Percentiles rank a stretch among this genome's conserved stretches.
Conservation (phyloP, 1,284 basidiomycete species). For the Ceratobasidium sp. region DNA sequence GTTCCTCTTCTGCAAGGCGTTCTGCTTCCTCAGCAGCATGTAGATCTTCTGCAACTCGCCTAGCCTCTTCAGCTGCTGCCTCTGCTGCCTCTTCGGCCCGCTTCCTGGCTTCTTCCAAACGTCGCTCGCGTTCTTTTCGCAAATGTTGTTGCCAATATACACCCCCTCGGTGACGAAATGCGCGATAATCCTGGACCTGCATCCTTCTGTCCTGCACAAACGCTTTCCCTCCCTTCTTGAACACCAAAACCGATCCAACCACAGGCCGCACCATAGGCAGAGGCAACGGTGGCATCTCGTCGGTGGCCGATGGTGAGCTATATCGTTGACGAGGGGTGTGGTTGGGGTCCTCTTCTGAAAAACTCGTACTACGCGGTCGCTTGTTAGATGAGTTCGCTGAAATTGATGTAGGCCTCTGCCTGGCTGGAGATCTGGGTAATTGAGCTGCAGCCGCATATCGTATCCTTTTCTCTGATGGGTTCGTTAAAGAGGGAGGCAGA, state of each 20-base stretch:
- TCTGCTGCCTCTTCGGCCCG: conserved; percentile 4
- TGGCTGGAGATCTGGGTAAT: not conserved
- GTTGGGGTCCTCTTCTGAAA: not conserved
- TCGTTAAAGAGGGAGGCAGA: not conserved
- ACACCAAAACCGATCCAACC: conserved; percentile 24
- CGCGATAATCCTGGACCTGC: conserved; percentile 16
- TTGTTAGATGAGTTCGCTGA: not conserved
- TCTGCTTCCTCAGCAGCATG: conserved; percentile 19
- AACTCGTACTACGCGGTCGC: conserved; percentile 5
- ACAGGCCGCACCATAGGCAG: conserved; percentile 22
- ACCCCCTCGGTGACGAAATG: conserved; percentile 14
- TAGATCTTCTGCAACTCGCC: conserved; percentile 6
- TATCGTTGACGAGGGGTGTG: conserved; percentile 17
- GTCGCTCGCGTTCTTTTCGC: conserved; percentile 28
- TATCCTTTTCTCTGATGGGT: not conserved
- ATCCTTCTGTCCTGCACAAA: conserved; percentile 20
- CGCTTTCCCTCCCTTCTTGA: conserved; percentile 34
- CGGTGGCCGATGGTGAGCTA: not conserved
- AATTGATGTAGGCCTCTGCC: not conserved
- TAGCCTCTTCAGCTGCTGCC: conserved; percentile 28
- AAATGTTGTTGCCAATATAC: conserved; percentile 20
- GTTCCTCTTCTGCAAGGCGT: not conserved
- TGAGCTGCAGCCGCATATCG: conserved; percentile 1
- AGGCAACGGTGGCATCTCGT: not conserved
- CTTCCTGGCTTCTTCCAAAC: conserved; percentile 24